phyloP scores from a whole-genome alignment of 768 basidiomycete species.

The Psilocybe cubensis region DNA sequence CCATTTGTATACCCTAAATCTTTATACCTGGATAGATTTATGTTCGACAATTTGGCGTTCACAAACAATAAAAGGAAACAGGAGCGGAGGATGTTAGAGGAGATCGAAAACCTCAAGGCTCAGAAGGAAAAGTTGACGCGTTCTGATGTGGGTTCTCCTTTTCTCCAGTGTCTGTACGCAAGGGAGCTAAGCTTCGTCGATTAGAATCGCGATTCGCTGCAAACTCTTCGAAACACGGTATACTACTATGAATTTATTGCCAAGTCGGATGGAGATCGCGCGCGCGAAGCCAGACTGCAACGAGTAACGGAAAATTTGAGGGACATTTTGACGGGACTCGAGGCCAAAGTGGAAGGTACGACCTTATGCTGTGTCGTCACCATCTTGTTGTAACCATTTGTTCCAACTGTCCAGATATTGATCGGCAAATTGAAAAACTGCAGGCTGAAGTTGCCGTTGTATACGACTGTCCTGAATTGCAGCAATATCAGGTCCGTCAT shows the following conservation, averaged over 20 bases:
- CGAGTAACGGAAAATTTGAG: constrained; percentile 54
- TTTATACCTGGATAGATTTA: constrained; percentile 75
- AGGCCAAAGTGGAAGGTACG: constrained; percentile 57
- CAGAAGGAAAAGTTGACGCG: constrained; percentile 52
- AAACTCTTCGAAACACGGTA: constrained; percentile 61
- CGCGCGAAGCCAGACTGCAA: constrained; percentile 48
- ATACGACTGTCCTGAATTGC: constrained; percentile 69
- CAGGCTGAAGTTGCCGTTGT: constrained; percentile 46
- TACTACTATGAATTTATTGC: constrained; percentile 77
- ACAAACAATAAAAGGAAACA: constrained; percentile 38
- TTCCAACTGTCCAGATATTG: constrained; percentile 47
- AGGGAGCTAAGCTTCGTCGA: neutral
- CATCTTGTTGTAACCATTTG: neutral
- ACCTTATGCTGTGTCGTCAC: neutral
- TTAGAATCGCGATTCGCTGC: constrained; percentile 66
- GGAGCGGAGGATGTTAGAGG: constrained; percentile 45
- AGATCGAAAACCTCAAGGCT: constrained; percentile 49
- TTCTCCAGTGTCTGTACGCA: neutral
- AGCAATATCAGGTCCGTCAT: constrained; percentile 54
- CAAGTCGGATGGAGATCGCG: constrained; percentile 44
- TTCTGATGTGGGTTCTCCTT: constrained; percentile 52
- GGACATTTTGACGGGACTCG: constrained; percentile 52
- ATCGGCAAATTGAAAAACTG: constrained; percentile 48
- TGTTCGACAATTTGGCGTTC: constrained; percentile 57
- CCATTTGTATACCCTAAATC: constrained; percentile 64